These are phyloP conservation scores for Thalassiosira delicatula DNA, from an alignment of 352 stramenopile species.

Conservation along the genomic window DNA sequence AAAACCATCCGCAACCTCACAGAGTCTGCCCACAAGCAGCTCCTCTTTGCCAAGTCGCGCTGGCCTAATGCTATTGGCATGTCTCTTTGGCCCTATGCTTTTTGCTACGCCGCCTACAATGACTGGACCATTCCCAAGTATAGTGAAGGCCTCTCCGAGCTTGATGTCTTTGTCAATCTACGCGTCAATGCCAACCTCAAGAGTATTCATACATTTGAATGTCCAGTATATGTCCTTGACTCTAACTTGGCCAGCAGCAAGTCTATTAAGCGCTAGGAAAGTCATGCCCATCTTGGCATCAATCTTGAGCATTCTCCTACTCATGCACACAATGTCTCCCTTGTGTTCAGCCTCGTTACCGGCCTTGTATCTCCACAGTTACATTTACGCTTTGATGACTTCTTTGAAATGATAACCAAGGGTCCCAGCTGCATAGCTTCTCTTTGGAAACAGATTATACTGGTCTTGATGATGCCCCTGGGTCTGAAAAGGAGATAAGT, in stretches of 20 bases:
- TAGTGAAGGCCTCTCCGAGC: conserved; percentile 8
- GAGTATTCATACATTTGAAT: conserved; percentile 30
- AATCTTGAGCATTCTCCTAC: conserved; percentile 17
- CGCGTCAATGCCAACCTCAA: not conserved
- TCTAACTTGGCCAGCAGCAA: conserved; percentile 52
- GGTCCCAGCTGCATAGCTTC: no score
- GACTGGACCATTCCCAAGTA: conserved; percentile 38
- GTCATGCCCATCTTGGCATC: conserved; percentile 11
- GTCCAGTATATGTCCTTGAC: conserved; percentile 58
- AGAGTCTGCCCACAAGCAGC: conserved; percentile 17
- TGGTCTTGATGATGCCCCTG: no score
- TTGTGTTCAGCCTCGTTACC: conserved; percentile 43
- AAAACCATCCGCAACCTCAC: conserved; percentile 45
- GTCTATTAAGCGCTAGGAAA: no score
- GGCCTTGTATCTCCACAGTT: conserved; percentile 55
- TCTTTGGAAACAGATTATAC: no score
- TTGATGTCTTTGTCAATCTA: not conserved
- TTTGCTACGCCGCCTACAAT: conserved; percentile 47
- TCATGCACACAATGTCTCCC: conserved; percentile 4
- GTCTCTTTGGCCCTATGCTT: conserved; percentile 59
- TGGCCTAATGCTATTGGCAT: conserved; percentile 38
- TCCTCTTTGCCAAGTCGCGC: conserved; percentile 43
- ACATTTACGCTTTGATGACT: conserved; percentile 51
- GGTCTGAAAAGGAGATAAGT: no score
- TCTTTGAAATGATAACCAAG: conserved; percentile 48